phyloP scores from a whole-genome alignment of 768 basidiomycete species.

The Steccherinum ochraceum region DNA sequence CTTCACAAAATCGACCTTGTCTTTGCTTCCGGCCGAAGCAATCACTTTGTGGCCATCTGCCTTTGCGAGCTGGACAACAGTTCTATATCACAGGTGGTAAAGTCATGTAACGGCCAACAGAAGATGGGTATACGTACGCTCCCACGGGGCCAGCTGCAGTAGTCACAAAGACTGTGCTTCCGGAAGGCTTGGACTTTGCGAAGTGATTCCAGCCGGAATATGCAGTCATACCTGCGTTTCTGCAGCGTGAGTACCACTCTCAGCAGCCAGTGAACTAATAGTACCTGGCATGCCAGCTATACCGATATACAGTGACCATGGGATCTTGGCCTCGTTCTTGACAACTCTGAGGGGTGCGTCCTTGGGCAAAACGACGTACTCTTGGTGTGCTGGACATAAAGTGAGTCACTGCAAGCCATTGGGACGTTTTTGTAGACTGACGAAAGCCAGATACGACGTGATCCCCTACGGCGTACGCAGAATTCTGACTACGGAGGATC shows the following conservation, averaged over 20 bases:
- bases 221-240: slow-evolving; percentile 26
- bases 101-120: too few relatives aligned
- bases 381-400: slow-evolving; percentile 26
- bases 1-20: slow-evolving; percentile 58
- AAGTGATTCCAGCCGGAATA: slow-evolving; percentile 37
- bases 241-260: too few relatives aligned
- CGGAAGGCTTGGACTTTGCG: slow-evolving; percentile 37
- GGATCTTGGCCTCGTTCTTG: slow-evolving; percentile 37
- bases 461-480: slow-evolving; percentile 15
- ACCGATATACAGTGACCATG: slow-evolving; percentile 45
- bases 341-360: slow-evolving; percentile 22
- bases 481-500: slow-evolving; percentile 20
- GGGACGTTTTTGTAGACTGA: too few relatives aligned
- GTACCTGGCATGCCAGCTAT: slow-evolving; percentile 36
- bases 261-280: too few relatives aligned
- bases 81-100: too few relatives aligned
- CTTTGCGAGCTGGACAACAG: slow-evolving; percentile 40
- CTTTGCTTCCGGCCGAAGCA: slow-evolving; percentile 63
- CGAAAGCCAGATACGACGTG: too few relatives aligned
- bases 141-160: slow-evolving; percentile 31
- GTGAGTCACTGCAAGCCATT: too few relatives aligned
- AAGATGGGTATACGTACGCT: neutral
- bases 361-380: slow-evolving; percentile 31
- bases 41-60: slow-evolving; percentile 51
- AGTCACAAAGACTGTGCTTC: slow-evolving; percentile 45